Conservation (phyloP, 2,329 filamentous ascomycete species). For the Epichloe uncinata region DNA sequence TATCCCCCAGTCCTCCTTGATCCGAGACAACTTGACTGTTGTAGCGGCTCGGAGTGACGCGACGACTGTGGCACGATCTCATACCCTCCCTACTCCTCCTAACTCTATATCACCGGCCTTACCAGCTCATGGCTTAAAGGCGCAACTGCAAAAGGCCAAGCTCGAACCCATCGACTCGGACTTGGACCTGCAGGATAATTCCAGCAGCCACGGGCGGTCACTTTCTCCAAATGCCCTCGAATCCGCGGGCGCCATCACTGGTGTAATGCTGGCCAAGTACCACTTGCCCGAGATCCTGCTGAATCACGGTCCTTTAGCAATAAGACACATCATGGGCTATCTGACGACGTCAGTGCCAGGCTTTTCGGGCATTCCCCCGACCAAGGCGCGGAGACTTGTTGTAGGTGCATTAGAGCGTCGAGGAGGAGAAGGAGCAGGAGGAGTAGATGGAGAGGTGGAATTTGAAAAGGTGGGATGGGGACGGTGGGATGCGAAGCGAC, state of each 20-base stretch:
- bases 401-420: conserved; percentile 85
- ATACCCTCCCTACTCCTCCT: conserved; percentile 74
- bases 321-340: conserved; percentile 90
- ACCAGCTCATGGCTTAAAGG: conserved; percentile 66
- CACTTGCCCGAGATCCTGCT: conserved; percentile 85
- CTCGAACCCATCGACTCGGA: conserved; percentile 68
- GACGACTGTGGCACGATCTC: conserved; percentile 44
- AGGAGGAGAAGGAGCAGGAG: conserved; percentile 48
- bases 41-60: conserved; percentile 53
- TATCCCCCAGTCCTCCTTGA: conserved; percentile 46
- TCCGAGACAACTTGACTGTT: conserved; percentile 60
- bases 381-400: conserved; percentile 80
- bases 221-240: conserved; percentile 45
- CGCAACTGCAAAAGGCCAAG: conserved; percentile 45
- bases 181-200: conserved; percentile 62
- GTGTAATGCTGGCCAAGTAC: conserved; percentile 72
- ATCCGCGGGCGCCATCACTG: conserved; percentile 69
- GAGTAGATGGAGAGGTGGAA: conserved; percentile 55
- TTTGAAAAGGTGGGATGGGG: conserved; percentile 98
- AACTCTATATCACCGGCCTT: conserved; percentile 89
- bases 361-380: conserved; percentile 80
- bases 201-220: conserved; percentile 18
- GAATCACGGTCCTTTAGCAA: conserved; percentile 79
- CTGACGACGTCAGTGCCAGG: conserved; percentile 87
- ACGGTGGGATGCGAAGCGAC: conserved; percentile 75